A percentile compares a stretch with the other conserved stretches of the same genome.
Conservation (phyloP, 2,329 filamentous ascomycete genomes). For the Clonostachys sp. region DNA sequence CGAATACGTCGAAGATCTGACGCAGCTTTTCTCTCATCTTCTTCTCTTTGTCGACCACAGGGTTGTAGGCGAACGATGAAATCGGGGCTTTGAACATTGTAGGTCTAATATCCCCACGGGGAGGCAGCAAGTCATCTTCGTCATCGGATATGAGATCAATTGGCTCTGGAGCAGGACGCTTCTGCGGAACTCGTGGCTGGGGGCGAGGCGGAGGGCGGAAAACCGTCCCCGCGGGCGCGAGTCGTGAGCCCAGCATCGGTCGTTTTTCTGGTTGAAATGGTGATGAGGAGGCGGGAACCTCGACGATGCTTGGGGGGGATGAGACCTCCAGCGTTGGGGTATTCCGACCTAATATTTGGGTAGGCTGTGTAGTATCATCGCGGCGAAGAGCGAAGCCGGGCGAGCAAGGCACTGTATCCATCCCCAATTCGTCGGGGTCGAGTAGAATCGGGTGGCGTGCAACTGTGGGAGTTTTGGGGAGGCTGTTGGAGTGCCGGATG, state of each 20-base stretch:
- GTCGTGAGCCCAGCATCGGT: constrained; percentile 43
- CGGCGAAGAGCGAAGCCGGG: constrained; percentile 25
- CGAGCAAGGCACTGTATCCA: constrained; percentile 40
- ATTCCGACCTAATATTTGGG: constrained; percentile 35
- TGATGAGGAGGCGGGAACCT: constrained; percentile 80
- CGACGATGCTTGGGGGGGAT: constrained; percentile 49
- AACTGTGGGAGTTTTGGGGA: constrained; percentile 17
- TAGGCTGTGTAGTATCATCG: constrained; percentile 34
- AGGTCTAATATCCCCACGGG: constrained; percentile 58
- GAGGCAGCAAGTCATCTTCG: constrained; percentile 46
- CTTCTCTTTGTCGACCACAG: constrained; percentile 11
- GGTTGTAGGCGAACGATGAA: constrained; percentile 39
- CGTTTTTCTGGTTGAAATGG: constrained; percentile 48
- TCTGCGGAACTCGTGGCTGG: constrained; percentile 16
- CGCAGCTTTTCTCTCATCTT: constrained; percentile 25
- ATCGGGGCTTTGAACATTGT: constrained; percentile 45
- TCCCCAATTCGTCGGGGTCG: constrained; percentile 35
- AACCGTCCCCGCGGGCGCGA: constrained; percentile 72
- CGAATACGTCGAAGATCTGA: constrained; percentile 28
- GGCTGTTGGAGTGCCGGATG: neutral
- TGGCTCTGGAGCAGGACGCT: constrained; percentile 29
- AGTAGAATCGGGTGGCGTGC: constrained; percentile 11
- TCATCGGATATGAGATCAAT: constrained; percentile 47
- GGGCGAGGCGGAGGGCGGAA: constrained; percentile 49
- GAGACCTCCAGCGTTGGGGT: constrained; percentile 30